phyloP scores from a whole-genome alignment of 1,284 basidiomycete species.

The Malassezia yamatoensis region DNA sequence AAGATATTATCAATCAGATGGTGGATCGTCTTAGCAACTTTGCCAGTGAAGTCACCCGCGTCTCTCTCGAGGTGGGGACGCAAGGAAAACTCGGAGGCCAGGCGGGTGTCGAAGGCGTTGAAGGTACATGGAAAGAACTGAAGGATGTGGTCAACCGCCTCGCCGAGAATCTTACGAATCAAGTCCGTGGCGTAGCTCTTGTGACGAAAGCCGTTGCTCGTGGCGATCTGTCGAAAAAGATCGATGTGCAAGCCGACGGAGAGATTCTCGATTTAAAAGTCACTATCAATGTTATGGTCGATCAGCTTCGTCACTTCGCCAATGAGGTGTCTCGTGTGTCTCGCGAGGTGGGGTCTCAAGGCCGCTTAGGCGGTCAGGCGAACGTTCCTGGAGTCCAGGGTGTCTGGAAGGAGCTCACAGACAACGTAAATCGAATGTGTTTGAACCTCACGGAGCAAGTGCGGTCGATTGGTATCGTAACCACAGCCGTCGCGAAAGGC shows the following conservation, averaged over 20 bases:
- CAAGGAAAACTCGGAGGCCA: conserved; percentile 49
- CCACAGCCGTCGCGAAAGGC: conserved; percentile 69
- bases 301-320: conserved; percentile 75
- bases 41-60: conserved; percentile 86
- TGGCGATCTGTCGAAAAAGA: conserved; percentile 89
- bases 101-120: conserved; percentile 47
- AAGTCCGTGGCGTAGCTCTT: conserved; percentile 85
- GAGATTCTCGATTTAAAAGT: conserved; percentile 96
- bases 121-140: conserved; percentile 48
- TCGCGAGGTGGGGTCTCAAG: conserved; percentile 44
- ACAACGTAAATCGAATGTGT: conserved; percentile 82
- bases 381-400: conserved; percentile 47
- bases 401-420: conserved; percentile 48
- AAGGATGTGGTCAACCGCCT: conserved; percentile 49
- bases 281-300: conserved; percentile 93
- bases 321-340: conserved; percentile 94
- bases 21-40: conserved; percentile 74
- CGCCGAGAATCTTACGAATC: conserved; percentile 61
- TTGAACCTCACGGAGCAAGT: conserved; percentile 87
- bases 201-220: conserved; percentile 96
- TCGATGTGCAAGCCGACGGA: conserved; percentile 88
- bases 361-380: conserved; percentile 47
- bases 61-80: conserved; percentile 65
- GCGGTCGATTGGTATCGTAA: conserved; percentile 76
- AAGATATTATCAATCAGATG: conserved; percentile 97